Evolutionary conservation across 352 stramenopile genomes (phyloP), one percentile per base, ranked within the genome.

Genomic region (Phytophthora citricola): DNA sequence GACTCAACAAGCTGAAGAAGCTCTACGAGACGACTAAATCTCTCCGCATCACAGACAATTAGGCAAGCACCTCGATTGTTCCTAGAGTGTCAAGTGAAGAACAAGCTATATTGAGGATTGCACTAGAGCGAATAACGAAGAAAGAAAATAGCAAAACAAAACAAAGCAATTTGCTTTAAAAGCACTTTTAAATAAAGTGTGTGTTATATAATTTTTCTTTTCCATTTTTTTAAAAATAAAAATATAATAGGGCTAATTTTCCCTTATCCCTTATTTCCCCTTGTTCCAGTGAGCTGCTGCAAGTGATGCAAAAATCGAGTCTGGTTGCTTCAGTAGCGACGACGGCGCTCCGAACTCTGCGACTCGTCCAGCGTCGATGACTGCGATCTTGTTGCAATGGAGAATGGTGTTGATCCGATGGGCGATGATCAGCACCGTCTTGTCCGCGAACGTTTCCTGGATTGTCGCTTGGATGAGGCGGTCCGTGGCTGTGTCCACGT

Each of bases 381-480:
- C 64, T 2, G 64, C 64, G 14, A 68, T 72, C 11, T 72, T 63
- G 38, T 71, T 50, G 50, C 63, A 63, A 17, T 71, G 45, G 34
- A 62, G 8, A 27, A 71, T 71, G 1, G 64, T 72, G 45, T 67
- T 60, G 50, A 72, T 72, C 17, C 57, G 57, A n/a, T 72, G 57
- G 4, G 64, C 50, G 11, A 72, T 72, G 29, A 67, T 67, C 20
- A 71, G 43, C 49, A 98, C 83, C n/a, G 96, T 98, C 17, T 90
- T 84, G 38, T 90, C 71, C 7, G 54, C 60, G 77, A 98, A 98
- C 17, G 97, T 93, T 47, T 93, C 60, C 27, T 92, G 78, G 54
- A 98, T 96, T 10, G 87, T 93, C 4, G 60, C 64, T 53, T 87
- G 73, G 45, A 81, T 81, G 26, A 81, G 65, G n/a, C 31, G 39